Evolutionary conservation across 768 basidiomycete genomes (phyloP), one percentile per base, ranked within the genome.

Genomic region (Suillus tomentosus): DNA sequence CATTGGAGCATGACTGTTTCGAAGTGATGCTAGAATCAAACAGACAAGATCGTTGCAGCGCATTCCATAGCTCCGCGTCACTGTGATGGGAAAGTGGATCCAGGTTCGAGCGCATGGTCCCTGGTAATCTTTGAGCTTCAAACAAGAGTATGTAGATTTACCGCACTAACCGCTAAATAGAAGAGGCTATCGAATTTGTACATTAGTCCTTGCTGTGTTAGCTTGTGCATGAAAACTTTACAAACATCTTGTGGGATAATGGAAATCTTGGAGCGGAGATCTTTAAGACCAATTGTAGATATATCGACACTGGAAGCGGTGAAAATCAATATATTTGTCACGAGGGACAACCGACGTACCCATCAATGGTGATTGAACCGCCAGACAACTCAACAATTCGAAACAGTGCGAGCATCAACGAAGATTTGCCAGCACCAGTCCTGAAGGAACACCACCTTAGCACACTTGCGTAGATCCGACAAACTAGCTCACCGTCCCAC

Each of bases 11-110:
- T 48, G 59, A 4, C 40, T 60, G 24, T 31, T 31, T 51, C 43
- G 27, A 60, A 17, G 24, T 79, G 48, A 67, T 70, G 22, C 54
- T 34, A 75, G 51, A 78, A 39, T 91, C 90, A 45, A 92, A 86
- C 9, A 96, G 83, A 75, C 92, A 90, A 1, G 93, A 84, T 36
- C 92, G 87, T 70, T 85, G 87, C 60, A 95, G 78, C 1, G 94
- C 92, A 70, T 95, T 93, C 89, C 91, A 94, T 11, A 96, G 80
- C 24, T 82, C 81, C 15, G 85, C 86, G 73, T 95, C 94, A 67
- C 90, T 89, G 67, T 91, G 85, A 40, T 83, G 74, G 55, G 84
- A 86, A 78, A 95, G 94, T 0, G 95, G 95, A 74, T 96, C 95
- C 13, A 96, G 85, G 72, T 97, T 96, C 48, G 85, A 84, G 48